A percentile compares a stretch with the other conserved stretches of the same genome.
These are phyloP conservation scores for Lodderomyces beijingensis DNA, from an alignment of 1,139 yeast species.

Conservation along the genomic window DNA sequence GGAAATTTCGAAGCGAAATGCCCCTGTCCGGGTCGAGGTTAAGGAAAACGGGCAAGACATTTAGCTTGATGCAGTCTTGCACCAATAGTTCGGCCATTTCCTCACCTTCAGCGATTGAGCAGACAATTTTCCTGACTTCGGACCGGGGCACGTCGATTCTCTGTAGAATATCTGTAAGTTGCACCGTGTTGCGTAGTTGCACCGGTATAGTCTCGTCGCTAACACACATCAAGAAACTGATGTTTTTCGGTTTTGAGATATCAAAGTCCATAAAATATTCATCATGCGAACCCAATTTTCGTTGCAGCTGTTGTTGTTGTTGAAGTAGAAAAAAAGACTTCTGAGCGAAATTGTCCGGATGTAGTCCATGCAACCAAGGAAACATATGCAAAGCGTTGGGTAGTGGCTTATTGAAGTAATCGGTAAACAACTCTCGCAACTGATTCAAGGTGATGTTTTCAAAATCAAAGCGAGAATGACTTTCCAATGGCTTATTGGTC, in stretches of 20 bases:
- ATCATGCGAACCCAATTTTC: constrained; percentile 1
- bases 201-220: constrained; percentile 19
- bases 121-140: constrained; percentile 27
- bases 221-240: constrained; percentile 50
- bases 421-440: constrained; percentile 31
- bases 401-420: constrained; percentile 49
- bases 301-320: constrained; percentile 14
- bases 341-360: constrained; percentile 49
- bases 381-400: constrained; percentile 71
- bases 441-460: constrained; percentile 25
- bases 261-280: constrained; percentile 10
- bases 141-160: constrained; percentile 37
- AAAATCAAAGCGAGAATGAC: constrained; percentile 10
- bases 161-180: constrained; percentile 54
- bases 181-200: constrained; percentile 58
- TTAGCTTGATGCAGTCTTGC: constrained; percentile 40
- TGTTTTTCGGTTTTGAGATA: constrained; percentile 17
- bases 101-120: constrained; percentile 14
- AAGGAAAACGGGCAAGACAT: constrained; percentile 49
- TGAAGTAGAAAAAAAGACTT: constrained; percentile 36
- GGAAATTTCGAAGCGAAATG: constrained; percentile 69
- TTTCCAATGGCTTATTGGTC: neutral
- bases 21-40: constrained; percentile 64
- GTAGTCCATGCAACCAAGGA: constrained; percentile 88
- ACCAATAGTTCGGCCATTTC: constrained; percentile 20